Evolutionary conservation across 2,329 filamentous ascomycete species (phyloP).

Genomic region (Sclerotinia glacialis): DNA sequence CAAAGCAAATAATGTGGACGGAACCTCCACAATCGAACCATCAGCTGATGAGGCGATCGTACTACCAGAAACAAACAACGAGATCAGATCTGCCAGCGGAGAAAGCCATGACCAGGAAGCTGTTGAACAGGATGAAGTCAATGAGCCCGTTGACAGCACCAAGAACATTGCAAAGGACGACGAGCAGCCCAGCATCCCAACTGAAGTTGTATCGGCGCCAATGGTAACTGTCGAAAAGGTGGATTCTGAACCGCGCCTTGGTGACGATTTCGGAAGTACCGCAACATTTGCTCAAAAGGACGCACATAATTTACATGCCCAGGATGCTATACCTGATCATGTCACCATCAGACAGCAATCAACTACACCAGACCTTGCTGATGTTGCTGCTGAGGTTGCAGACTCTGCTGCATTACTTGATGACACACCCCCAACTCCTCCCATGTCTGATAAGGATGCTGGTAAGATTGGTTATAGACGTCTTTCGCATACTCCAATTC

Average conservation of each 20-base stretch:
- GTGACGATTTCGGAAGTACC: conserved; percentile 41
- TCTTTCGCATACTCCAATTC: conserved; percentile 42
- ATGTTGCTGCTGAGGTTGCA: conserved; percentile 35
- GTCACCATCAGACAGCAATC: conserved; percentile 34
- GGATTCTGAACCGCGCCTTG: conserved; percentile 39
- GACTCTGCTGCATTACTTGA: conserved; percentile 32
- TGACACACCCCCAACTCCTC: conserved; percentile 33
- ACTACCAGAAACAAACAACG: not conserved
- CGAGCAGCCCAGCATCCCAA: not conserved
- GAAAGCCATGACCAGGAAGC: not conserved
- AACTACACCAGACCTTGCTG: conserved; percentile 30
- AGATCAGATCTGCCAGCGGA: not conserved
- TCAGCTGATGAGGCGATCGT: not conserved
- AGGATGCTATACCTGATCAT: conserved; percentile 41
- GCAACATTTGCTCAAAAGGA: conserved; percentile 40
- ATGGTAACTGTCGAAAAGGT: conserved; percentile 40
- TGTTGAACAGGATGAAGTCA: not conserved
- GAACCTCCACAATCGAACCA: not conserved
- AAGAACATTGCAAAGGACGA: not conserved
- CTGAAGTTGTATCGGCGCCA: conserved; percentile 26
- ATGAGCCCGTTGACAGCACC: not conserved
- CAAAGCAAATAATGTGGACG: not conserved
- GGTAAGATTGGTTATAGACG: conserved; percentile 38
- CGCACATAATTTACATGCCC: conserved; percentile 38
- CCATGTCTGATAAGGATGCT: conserved; percentile 38